These are phyloP conservation scores for Cyamopsis tetragonoloba DNA, from an alignment of 306 rosid species.

Conservation along the genomic window DNA sequence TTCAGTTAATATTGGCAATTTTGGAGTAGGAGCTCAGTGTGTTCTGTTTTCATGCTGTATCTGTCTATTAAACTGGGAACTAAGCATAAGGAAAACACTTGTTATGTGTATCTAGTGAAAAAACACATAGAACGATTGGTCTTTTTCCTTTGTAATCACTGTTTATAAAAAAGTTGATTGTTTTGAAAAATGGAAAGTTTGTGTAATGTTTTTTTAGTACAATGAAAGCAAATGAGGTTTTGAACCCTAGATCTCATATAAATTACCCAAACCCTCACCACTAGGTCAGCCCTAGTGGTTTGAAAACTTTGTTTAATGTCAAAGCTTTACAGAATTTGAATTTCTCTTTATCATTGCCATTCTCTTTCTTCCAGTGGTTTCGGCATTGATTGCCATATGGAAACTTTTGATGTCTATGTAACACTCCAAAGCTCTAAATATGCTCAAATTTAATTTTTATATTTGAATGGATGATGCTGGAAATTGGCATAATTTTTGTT, in stretches of 20 bases:
- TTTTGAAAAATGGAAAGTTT: no score
- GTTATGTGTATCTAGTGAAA: background rate
- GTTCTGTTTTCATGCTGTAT: background rate
- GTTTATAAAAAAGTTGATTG: no score
- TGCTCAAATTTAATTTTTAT: background rate
- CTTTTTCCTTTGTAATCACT: background rate
- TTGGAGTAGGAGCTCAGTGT: background rate
- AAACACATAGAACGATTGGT: background rate
- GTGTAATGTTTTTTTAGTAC: no score
- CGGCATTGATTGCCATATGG: background rate
- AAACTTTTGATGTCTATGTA: background rate
- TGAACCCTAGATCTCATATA: no score
- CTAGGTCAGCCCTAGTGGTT: no score
- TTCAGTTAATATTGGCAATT: background rate
- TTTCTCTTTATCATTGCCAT: background rate
- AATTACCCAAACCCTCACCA: no score
- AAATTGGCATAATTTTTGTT: background rate
- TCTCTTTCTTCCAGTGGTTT: slow-evolving; percentile 7
- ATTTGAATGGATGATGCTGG: background rate
- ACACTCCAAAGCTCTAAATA: background rate
- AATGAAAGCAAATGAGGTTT: no score
- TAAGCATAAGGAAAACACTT: background rate
- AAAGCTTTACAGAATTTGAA: background rate
- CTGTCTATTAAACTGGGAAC: background rate
- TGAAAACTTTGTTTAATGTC: background rate